Evolutionary conservation across 495 filamentous ascomycete species (phyloP), one percentile per base, ranked within the genome.

Genomic region (Aspergillus affinis): DNA sequence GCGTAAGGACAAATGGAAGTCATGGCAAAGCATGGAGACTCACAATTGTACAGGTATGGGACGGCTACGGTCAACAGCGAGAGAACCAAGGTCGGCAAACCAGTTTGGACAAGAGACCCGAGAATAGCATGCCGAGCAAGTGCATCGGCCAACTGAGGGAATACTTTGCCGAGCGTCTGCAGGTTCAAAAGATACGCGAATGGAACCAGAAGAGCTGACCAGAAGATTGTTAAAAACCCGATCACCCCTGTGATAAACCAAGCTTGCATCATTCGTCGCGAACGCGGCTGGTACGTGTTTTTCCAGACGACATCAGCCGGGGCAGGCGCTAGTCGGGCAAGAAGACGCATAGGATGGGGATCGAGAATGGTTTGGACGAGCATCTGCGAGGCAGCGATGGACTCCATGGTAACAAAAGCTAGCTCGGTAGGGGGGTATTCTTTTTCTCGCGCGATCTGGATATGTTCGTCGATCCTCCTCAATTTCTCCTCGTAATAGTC

Each of bases 391-490:
- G 92, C 86, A n/a, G 91, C 89, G 60, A 93, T 91, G 18, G 92
- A 96, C 72, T 97, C 88, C 90, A 99, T 92, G 0, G 95, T 97
- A 32, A 99, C 91, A 71, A 98, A 98, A 7, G 95, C 95, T 36
- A 95, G 78, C 47, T 92, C 86, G 0, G 86, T 92, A 2, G 95
- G 81, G 9, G 80, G 75, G 67, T 90, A 97, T 17, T 88, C 86
- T 69, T 93, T 93, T 63, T 84, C 83, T 26, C 95, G 83, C 0
- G 89, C 86, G 17, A 62, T 71, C 20, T 71, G 70, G 47, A 99
- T 93, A 65, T 88, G 79, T 47, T 93, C 90, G 59, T 98, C 93
- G 6, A 94, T 69, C 29, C 81, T 83, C 17, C 88, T 87, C n/a
- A 98, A 80, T 65, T 88, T 88, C 67, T 95, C 91, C 63, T 93